phyloP scores from a whole-genome alignment of 139 green algal genomes.

The Limnomonas spitsbergensis region DNA sequence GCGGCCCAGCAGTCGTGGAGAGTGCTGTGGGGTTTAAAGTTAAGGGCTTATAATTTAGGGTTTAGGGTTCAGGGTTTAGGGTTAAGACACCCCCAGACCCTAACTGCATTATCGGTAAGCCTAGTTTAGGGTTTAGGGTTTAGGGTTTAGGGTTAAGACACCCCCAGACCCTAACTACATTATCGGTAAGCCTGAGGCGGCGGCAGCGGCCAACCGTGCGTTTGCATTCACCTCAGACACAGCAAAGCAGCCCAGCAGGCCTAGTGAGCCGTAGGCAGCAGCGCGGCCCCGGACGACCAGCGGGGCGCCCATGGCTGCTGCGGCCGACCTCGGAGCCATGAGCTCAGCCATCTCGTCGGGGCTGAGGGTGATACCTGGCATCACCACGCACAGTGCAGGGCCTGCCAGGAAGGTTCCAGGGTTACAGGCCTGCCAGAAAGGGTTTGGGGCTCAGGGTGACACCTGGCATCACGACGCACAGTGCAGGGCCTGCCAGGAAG shows the following conservation, averaged over 20 bases:
- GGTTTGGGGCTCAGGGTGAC: slow-evolving; percentile 27
- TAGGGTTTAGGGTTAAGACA: no score
- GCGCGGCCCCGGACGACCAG: not conserved
- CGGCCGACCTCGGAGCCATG: slow-evolving; percentile 16
- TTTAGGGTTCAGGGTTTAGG: no score
- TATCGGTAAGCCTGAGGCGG: no score
- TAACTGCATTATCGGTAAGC: no score
- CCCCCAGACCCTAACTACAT: no score
- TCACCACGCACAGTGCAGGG: slow-evolving; percentile 54
- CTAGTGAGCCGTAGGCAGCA: not conserved
- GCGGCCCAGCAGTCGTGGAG: no score
- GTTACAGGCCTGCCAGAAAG: no score
- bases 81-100: no score
- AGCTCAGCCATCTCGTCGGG: slow-evolving; percentile 37
- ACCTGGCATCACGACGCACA: slow-evolving; percentile 56
- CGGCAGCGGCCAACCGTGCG: no score
- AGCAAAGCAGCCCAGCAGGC: slow-evolving; percentile 15
- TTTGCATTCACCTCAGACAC: slow-evolving; percentile 20
- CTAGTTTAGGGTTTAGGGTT: no score
- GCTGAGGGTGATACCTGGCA: slow-evolving; percentile 41
- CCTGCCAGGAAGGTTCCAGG: slow-evolving; percentile 22
- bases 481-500: slow-evolving; percentile 43
- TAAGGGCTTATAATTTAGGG: no score
- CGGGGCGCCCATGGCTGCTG: slow-evolving; percentile 13
- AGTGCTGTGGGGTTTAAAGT: no score